Base-by-base conservation (phyloP, 108 stramenopile species). In the Epipyxis sp. region DNA sequence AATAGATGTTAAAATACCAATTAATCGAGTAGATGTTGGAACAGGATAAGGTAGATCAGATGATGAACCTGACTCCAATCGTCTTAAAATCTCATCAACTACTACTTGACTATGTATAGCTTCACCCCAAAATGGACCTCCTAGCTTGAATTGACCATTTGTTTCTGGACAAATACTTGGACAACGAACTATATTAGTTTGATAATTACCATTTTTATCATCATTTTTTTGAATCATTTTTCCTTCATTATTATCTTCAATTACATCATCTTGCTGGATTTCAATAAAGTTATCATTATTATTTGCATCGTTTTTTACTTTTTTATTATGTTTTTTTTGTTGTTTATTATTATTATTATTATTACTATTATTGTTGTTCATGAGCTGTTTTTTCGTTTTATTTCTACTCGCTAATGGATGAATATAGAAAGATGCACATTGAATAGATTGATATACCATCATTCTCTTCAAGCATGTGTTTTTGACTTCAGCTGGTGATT, bases 91-190 rank as follows among this genome's bases (percentile, higher is more conserved):
- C 59, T 69, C 79, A 71, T 85, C 59, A 25, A 97, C 94, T 40
- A 94, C 87, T 35, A 87, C 86, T 71, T 86, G 69, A 81, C 95
- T 91, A 80, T 98, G 97, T 45, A 98, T 85, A 13, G 95, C 94
- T n/a, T 92, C 94, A 40, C 83, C 78, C 97, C 97, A 98, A 42
- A 94, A 77, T 0, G 97, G 97, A 25, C 97, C 97, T 57, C 90
- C 97, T 16, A 97, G 45, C 80, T 94, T 95, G 85, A 92, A 91
- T 1, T 82, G 77, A 39, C 83, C 87, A 29, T 92, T 94, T 6
- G 92, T 93, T 69, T 95, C 91, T 3, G 20, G 30, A 37, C 61
- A 65, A 32, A 65, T 29, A 65, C 6, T 37, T 10, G 61, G 25
- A 65, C 30, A 6, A 29, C 27, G 27, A 37, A 35, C 13, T 3